Conservation (phyloP, 2,329 filamentous ascomycete genomes). For the Graphiopsis chlorocephala region DNA sequence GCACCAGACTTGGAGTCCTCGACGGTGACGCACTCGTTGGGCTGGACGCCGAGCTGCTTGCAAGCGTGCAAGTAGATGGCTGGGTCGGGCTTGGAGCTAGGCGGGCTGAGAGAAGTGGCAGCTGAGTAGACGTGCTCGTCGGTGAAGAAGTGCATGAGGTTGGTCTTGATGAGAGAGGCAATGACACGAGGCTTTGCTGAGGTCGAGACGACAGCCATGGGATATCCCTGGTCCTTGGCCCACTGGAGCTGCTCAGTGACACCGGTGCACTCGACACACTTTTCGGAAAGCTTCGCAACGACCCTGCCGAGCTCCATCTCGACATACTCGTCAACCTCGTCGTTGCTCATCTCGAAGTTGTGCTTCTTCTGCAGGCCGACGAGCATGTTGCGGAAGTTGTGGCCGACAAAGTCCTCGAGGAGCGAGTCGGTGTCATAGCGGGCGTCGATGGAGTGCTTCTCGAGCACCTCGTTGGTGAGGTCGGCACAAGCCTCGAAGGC, state of each 20-base stretch:
- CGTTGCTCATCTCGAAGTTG: conserved; percentile 65
- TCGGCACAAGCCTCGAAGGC: conserved; percentile 90
- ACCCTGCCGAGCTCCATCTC: conserved; percentile 76
- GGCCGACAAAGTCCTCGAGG: conserved; percentile 83
- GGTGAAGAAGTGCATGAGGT: conserved; percentile 77
- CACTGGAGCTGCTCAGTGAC: conserved; percentile 65
- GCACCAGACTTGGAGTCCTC: conserved; percentile 89
- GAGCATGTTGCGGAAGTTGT: conserved; percentile 95
- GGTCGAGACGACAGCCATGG: conserved; percentile 75
- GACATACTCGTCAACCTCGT: conserved; percentile 73
- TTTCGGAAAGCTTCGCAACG: conserved; percentile 66
- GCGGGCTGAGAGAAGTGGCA: conserved; percentile 70
- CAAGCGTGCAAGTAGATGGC: conserved; percentile 81
- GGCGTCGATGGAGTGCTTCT: conserved; percentile 59
- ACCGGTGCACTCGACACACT: conserved; percentile 35
- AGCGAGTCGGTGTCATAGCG: conserved; percentile 76
- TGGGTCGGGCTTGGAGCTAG: conserved; percentile 89
- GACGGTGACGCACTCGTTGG: conserved; percentile 72
- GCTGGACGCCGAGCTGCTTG: conserved; percentile 67
- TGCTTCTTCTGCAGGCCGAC: conserved; percentile 70
- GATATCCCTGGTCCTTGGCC: conserved; percentile 58
- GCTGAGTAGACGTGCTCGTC: conserved; percentile 75
- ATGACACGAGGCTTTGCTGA: conserved; percentile 74
- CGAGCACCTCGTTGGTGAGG: conserved; percentile 82
- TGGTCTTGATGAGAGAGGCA: conserved; percentile 75